Conservation (phyloP, 1,139 yeast genomes). For the Geotrichum histeridarum region DNA sequence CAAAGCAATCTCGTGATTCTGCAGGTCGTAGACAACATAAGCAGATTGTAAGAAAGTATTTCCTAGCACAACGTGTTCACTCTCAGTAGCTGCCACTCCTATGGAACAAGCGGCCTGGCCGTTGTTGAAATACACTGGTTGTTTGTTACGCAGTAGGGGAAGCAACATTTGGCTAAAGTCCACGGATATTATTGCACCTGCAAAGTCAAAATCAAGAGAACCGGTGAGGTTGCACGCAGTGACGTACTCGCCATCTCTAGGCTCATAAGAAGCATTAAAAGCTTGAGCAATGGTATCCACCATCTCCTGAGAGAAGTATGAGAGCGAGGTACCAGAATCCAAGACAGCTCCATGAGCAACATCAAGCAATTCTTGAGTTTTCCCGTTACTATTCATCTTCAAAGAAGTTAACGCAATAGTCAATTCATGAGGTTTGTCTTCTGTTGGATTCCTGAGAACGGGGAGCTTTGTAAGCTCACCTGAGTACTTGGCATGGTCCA, state of each 20-base stretch:
- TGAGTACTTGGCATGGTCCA: slow-evolving; percentile 46
- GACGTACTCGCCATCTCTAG: not conserved
- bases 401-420: not conserved
- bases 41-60: slow-evolving; percentile 70
- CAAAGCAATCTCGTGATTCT: slow-evolving; percentile 9
- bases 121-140: not conserved
- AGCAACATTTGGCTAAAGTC: slow-evolving; percentile 24
- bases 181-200: slow-evolving; percentile 41
- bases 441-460: not conserved
- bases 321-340: slow-evolving; percentile 13
- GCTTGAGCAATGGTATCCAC: not conserved
- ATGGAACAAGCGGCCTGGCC: slow-evolving; percentile 17
- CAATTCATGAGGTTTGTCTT: slow-evolving; percentile 1
- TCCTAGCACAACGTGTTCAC: slow-evolving; percentile 46
- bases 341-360: slow-evolving; percentile 6
- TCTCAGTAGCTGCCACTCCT: slow-evolving; percentile 18
- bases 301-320: slow-evolving; percentile 10
- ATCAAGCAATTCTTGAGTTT: slow-evolving; percentile 4
- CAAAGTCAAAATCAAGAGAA: slow-evolving; percentile 38
- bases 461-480: slow-evolving; percentile 32
- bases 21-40: slow-evolving; percentile 52
- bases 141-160: not conserved
- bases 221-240: slow-evolving; percentile 4
- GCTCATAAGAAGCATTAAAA: slow-evolving; percentile 2
- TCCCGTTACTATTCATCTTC: not conserved